Percentiles rank a stretch among this genome's conserved stretches.
Evolutionary conservation across 345 rosid genomes (phyloP).

Genomic region (Cardiospermum halicacabum): DNA sequence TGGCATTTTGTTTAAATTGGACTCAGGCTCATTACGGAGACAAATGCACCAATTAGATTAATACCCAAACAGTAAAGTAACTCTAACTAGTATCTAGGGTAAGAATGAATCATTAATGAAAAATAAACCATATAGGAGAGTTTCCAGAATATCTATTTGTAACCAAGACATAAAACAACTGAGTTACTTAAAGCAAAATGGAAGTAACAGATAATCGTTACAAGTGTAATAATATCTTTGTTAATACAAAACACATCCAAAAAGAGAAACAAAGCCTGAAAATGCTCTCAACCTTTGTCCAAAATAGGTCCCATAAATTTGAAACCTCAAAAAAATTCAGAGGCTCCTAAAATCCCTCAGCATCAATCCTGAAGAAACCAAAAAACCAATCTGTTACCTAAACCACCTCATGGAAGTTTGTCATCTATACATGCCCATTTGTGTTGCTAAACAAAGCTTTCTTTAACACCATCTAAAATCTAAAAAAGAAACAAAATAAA

Average conservation of each 20-base stretch:
- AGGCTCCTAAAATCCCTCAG: slow-evolving; percentile 30
- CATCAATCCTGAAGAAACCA: slow-evolving; percentile 23
- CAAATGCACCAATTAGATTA: no score
- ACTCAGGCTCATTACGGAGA: no score
- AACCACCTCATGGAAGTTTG: neutral
- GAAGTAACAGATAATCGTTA: neutral
- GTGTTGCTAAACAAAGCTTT: slow-evolving; percentile 7
- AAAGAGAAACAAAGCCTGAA: slow-evolving; percentile 20
- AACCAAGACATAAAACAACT: no score
- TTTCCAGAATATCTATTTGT: no score
- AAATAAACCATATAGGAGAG: no score
- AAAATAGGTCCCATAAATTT: neutral
- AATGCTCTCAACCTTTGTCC: slow-evolving; percentile 24
- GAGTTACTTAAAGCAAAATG: no score
- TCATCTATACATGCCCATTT: slow-evolving; percentile 16
- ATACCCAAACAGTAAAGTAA: no score
- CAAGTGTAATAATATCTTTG: neutral
- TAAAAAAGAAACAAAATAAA: neutral
- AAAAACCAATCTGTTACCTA: slow-evolving; percentile 15
- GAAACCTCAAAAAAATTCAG: neutral
- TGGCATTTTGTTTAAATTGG: no score
- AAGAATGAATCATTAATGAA: no score
- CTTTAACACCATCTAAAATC: slow-evolving; percentile 3
- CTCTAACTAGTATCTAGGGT: no score
- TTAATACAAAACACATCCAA: neutral